These are phyloP conservation scores for Suillus plorans DNA, from an alignment of 768 basidiomycete species.

Conservation along the genomic window DNA sequence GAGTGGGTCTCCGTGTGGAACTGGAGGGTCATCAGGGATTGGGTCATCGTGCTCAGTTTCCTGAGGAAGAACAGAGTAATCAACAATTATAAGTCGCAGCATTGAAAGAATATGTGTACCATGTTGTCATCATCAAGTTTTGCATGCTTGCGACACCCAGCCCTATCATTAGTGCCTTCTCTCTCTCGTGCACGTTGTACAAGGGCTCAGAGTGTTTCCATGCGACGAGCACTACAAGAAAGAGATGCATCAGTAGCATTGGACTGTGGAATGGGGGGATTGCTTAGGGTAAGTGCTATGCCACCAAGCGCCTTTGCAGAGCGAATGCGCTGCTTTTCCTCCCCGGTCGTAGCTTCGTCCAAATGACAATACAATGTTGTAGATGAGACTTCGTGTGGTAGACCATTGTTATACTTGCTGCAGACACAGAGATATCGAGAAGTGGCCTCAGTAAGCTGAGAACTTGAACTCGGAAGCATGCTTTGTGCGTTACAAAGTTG, in stretches of 20 bases:
- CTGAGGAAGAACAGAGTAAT: no score
- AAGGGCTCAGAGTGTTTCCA: neutral
- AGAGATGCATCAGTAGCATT: neutral
- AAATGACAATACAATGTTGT: conserved; percentile 5
- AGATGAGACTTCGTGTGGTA: neutral
- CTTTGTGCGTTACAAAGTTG: no score
- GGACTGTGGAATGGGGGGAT: neutral
- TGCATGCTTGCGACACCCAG: no score
- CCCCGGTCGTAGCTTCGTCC: neutral
- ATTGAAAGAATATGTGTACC: neutral
- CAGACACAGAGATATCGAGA: no score
- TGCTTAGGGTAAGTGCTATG: neutral
- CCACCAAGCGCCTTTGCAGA: neutral
- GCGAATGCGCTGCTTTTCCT: conserved; percentile 3
- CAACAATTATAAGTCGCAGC: no score
- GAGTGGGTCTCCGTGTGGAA: no score
- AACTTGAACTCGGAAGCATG: no score
- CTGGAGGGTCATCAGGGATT: no score
- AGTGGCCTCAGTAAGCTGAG: no score
- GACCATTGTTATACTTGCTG: no score
- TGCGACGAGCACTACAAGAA: neutral
- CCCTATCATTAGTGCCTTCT: neutral
- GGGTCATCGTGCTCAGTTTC: no score
- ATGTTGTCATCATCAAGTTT: no score
- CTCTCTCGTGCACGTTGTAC: neutral